phyloP scores from a whole-genome alignment of 768 basidiomycete species.

The Russula dissimulans region DNA sequence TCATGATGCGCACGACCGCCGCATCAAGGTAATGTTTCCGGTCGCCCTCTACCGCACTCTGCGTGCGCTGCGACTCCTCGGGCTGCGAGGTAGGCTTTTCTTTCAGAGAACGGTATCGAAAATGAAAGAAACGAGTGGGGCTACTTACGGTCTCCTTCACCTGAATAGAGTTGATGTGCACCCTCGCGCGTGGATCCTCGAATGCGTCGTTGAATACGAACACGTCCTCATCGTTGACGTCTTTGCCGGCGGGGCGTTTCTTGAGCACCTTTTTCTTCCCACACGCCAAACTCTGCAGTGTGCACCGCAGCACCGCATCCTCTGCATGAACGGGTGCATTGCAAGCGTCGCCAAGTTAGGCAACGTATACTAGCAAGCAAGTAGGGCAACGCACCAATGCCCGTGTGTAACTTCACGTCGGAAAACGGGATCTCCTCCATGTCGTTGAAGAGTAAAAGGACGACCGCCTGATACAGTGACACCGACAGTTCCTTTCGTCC shows the following conservation, averaged over 20 bases:
- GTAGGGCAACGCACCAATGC: constrained; percentile 50
- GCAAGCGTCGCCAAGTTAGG: neutral
- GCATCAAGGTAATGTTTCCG: constrained; percentile 82
- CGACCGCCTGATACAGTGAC: constrained; percentile 83
- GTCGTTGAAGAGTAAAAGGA: constrained; percentile 81
- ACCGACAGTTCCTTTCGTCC: constrained; percentile 82
- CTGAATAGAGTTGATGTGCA: constrained; percentile 95
- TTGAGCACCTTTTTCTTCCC: constrained; percentile 82
- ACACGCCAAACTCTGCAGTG: constrained; percentile 86
- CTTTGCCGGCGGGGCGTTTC: constrained; percentile 70
- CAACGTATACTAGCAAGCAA: neutral
- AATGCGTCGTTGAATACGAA: constrained; percentile 83
- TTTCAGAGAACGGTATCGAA: neutral
- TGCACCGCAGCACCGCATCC: constrained; percentile 63
- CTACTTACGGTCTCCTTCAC: constrained; percentile 76
- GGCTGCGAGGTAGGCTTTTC: constrained; percentile 35
- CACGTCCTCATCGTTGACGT: constrained; percentile 64
- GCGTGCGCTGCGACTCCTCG: constrained; percentile 80
- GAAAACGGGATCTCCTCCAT: constrained; percentile 46
- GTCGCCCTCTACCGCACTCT: constrained; percentile 78
- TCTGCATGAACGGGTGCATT: constrained; percentile 37
- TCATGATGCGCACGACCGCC: constrained; percentile 96
- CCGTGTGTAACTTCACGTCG: constrained; percentile 58
- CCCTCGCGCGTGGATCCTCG: constrained; percentile 62
- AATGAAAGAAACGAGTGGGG: neutral